Evolutionary conservation across 192 early-diverging fungal species (phyloP).

Genomic region (Linderina pennispora): DNA sequence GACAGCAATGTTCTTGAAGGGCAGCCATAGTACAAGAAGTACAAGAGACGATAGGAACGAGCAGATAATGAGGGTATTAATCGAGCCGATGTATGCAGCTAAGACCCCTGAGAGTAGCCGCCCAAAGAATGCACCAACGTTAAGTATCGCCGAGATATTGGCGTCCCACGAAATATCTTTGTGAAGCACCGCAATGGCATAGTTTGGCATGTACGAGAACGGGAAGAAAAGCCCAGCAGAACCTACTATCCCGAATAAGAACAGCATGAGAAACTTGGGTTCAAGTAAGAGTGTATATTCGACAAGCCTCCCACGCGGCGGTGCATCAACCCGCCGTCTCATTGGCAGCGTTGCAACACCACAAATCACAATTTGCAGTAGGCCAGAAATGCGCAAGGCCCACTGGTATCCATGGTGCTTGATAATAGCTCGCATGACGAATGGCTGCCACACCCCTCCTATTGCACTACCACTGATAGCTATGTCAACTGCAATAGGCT

Average conservation of each 20-base stretch:
- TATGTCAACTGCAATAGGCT: conserved; percentile 64
- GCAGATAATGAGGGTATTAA: conserved; percentile 11
- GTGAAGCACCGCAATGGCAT: conserved; percentile 3
- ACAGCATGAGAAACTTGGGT: conserved; percentile 15
- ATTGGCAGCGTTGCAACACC: conserved; percentile 6
- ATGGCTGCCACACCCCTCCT: conserved; percentile 62
- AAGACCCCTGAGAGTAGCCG: conserved; percentile 13
- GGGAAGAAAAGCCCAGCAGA: conserved; percentile 17
- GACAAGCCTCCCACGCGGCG: conserved; percentile 16
- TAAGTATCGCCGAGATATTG: conserved; percentile 32
- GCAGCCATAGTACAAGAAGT: conserved; percentile 29
- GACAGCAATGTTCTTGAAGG: conserved; percentile 8
- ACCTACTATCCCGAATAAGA: conserved; percentile 9
- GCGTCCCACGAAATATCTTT: conserved; percentile 9
- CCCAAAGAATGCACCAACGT: conserved; percentile 14
- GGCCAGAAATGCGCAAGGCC: conserved; percentile 61
- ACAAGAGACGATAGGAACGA: conserved; percentile 3
- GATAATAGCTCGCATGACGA: conserved; percentile 50
- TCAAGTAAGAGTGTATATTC: conserved; percentile 8
- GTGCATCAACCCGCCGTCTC: conserved; percentile 13
- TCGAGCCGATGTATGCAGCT: conserved; percentile 15
- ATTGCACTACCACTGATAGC: conserved; percentile 63
- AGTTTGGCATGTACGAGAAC: conserved; percentile 25
- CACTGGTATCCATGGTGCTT: conserved; percentile 51
- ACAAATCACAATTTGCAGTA: conserved; percentile 30